These are phyloP conservation scores for Phycomyces blakesleeanus DNA, from an alignment of 192 early-diverging fungal genomes.

Conservation along the genomic window DNA sequence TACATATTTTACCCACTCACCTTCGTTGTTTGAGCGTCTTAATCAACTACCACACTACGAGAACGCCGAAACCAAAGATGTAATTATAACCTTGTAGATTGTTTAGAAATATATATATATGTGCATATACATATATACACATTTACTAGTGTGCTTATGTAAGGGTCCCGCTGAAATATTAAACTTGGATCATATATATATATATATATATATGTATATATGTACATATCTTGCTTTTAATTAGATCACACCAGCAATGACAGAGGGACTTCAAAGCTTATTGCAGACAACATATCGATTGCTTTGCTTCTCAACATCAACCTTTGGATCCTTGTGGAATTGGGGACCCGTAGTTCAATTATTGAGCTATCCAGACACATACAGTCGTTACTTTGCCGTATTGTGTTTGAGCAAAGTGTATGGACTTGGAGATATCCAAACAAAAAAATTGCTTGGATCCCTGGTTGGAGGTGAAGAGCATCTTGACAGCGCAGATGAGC, in stretches of 20 bases:
- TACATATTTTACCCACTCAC: conserved; percentile 49
- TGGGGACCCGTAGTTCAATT: conserved; percentile 50
- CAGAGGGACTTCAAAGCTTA: conserved; percentile 35
- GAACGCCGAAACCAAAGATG: conserved; percentile 3
- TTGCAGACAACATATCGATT: conserved; percentile 51
- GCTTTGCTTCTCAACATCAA: conserved; percentile 43
- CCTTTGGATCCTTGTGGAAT: conserved; percentile 51
- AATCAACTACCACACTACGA: conserved; percentile 22
- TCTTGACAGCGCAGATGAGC: conserved; percentile 12
- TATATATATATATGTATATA: no score
- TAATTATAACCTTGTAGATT: not conserved
- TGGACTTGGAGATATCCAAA: conserved; percentile 46
- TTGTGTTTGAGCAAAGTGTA: conserved; percentile 45
- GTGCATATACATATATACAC: no score
- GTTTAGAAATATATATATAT: no score
- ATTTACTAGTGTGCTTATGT: no score
- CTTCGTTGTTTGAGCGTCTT: conserved; percentile 50
- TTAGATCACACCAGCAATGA: conserved; percentile 9
- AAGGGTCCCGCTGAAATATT: no score
- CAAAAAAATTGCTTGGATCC: conserved; percentile 13
- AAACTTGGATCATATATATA: no score
- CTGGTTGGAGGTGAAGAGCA: conserved; percentile 2
- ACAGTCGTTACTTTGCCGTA: conserved; percentile 42
- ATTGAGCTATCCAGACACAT: conserved; percentile 35
- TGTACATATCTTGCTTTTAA: no score